Conservation (phyloP, 164 flowering plant species). For the Protea cynaroides region DNA sequence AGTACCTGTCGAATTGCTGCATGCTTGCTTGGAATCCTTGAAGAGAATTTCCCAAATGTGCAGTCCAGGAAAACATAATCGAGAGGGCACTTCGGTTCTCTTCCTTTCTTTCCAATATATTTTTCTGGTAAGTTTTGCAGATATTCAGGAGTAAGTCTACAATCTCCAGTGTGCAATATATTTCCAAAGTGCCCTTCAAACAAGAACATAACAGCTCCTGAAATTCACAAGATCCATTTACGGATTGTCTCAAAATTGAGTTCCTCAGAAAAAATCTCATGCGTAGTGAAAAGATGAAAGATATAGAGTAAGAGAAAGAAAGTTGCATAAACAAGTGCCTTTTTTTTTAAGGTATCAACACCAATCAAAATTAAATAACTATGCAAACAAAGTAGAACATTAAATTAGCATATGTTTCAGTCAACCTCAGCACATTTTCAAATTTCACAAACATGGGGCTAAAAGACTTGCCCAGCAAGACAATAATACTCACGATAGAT, state of each 20-base stretch:
- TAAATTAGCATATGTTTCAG: no score
- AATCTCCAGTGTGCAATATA: conserved; percentile 87
- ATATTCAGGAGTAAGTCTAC: conserved; percentile 74
- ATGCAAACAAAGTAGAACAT: no score
- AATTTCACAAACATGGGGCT: no score
- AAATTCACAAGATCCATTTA: conserved; percentile 16
- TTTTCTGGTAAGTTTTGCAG: conserved; percentile 56
- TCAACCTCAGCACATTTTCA: no score
- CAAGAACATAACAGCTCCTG: conserved; percentile 92
- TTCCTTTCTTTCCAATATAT: conserved; percentile 51
- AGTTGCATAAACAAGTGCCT: no score
- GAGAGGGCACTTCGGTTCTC: conserved; percentile 42
- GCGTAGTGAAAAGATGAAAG: no score
- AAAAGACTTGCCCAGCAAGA: no score
- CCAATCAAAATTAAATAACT: no score
- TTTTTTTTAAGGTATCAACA: no score
- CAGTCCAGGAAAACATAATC: conserved; percentile 80
- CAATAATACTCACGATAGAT: no score
- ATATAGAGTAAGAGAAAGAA: no score
- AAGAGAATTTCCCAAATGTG: conserved; percentile 59
- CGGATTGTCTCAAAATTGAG: conserved; percentile 12
- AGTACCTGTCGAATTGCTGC: conserved; percentile 67
- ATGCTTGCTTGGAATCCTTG: conserved; percentile 57
- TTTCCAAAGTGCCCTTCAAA: conserved; percentile 83
- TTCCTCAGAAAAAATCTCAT: background rate